Conservation (phyloP, 2,329 filamentous ascomycete genomes). For the Scytalidium sp. region DNA sequence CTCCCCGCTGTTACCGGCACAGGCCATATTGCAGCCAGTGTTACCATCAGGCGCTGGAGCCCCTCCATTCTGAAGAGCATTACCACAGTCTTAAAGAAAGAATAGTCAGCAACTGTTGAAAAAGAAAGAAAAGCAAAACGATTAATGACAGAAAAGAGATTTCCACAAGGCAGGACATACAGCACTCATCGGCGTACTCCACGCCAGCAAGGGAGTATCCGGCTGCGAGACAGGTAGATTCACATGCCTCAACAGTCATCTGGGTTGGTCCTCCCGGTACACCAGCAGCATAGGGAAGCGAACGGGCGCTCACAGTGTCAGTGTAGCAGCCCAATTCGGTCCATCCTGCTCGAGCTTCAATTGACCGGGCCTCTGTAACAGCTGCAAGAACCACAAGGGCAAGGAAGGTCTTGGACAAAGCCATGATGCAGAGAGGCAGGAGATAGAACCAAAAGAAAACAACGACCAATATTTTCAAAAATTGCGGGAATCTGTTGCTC, state of each 20-base stretch:
- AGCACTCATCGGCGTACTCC: constrained; percentile 5
- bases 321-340: background rate
- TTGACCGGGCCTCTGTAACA: background rate
- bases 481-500: background rate
- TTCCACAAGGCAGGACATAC: constrained; percentile 3
- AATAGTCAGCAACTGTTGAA: constrained; percentile 1
- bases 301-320: constrained; percentile 2
- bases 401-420: background rate
- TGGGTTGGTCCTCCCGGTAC: background rate
- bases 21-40: constrained; percentile 24
- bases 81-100: constrained; percentile 3
- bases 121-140: background rate
- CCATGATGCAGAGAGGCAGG: background rate
- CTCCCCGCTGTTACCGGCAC: constrained; percentile 19
- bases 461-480: background rate
- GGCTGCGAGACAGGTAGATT: background rate
- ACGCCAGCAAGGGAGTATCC: constrained; percentile 5
- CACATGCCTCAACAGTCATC: background rate
- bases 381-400: background rate
- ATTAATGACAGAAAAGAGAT: background rate
- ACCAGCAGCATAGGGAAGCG: background rate
- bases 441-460: background rate
- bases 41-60: background rate
- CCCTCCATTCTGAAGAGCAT: constrained; percentile 1
- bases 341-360: background rate